Percentiles rank a stretch among this genome's conserved stretches.
Evolutionary conservation across 116 monocot genomes (phyloP).

Genomic region (Iris pallida): DNA sequence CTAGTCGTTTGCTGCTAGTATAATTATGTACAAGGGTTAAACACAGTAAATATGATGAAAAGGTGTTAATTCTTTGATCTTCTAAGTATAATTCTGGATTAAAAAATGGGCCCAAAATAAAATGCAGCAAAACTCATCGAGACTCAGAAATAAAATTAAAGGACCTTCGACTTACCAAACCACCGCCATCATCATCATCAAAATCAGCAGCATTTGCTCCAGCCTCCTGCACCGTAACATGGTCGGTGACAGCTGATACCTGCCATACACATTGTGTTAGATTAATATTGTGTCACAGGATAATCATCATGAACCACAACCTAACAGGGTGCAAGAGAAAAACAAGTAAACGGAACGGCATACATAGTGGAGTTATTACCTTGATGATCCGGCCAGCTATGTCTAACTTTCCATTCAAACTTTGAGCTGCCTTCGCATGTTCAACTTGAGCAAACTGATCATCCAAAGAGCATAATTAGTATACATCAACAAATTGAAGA

Average conservation of each 20-base stretch:
- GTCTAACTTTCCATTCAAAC: conserved; percentile 73
- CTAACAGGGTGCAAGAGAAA: conserved; percentile 10
- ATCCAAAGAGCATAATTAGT: not conserved
- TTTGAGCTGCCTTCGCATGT: conserved; percentile 64
- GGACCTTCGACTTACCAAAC: conserved; percentile 34
- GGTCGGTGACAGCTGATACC: conserved; percentile 88
- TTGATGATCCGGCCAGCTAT: conserved; percentile 67
- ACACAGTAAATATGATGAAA: no score
- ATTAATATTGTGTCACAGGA: not conserved
- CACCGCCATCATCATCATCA: conserved; percentile 95
- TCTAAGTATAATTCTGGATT: no score
- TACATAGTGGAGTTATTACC: conserved; percentile 17
- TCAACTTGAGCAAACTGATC: conserved; percentile 60
- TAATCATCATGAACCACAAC: conserved; percentile 16
- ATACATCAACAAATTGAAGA: not conserved
- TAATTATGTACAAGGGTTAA: no score
- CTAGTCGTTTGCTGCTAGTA: no score
- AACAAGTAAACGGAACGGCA: conserved; percentile 13
- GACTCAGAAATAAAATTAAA: not conserved
- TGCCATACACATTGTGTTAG: conserved; percentile 13
- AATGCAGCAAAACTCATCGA: no score
- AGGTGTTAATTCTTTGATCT: no score
- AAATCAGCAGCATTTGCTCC: conserved; percentile 67
- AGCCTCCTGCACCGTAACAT: conserved; percentile 47
- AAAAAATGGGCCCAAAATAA: no score